Evolutionary conservation across 306 rosid species (phyloP), one percentile per base, ranked within the genome.

Genomic region (Cicer chorassanicum): DNA sequence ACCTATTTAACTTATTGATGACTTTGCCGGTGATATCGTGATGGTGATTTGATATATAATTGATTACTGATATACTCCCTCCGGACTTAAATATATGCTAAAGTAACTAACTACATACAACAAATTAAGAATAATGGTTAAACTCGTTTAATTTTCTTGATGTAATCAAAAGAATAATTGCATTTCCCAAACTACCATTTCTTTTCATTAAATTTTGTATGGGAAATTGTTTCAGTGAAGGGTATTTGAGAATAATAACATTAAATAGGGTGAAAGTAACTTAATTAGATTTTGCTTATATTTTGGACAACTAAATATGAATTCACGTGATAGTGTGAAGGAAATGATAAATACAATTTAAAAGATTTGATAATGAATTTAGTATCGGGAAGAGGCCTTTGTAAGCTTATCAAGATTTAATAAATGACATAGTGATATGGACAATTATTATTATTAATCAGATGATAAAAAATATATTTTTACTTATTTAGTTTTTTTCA

Each of bases 1-100:
- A 14, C 67, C 70, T 63, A 62, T 68, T 74, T 65, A 74, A 54
- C 73, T 55, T 41, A 54, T 74, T 48, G 42, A 68, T 7, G 72
- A 50, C 36, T 53, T 39, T 64, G 10, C 50, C 2, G 8, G 21
- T 16, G 59, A 68, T 53, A 44, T 48, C 29, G 21, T 81, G 73
- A 64, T 53, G 3, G 29, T 72, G 50, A 69, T 73, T 49, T 14
- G 21, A 21, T 63, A 50, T 71, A 78, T 65, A 70, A 55, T 11
- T 29, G 67, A 81, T 68, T 29, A 45, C 55, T 15, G 55, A 66
- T 43, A 51, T 68, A 14, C 36, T 29, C 36, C 36, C 4, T 29
- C 1, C 5, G 3, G 36, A 29, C 36, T 29, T 29, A 29, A 29
- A 29, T 29, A 29, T 29, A 29, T 1, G 36, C 36, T 3, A 29